phyloP scores from a whole-genome alignment of 331 rosid genomes.

The Stylosanthes scabra region DNA sequence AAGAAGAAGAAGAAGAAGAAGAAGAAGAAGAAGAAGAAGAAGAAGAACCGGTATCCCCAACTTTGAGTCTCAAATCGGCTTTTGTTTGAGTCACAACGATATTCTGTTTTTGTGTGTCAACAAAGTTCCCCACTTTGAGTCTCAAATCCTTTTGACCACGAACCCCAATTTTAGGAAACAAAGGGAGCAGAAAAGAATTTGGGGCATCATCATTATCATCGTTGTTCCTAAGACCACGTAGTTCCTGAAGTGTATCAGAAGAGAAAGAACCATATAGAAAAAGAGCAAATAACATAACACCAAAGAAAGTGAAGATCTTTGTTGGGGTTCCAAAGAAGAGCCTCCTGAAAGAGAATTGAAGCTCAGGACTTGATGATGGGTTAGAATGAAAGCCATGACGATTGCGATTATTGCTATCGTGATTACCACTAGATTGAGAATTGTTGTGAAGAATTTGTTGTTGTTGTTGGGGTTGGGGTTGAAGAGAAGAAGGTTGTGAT shows the following conservation, averaged over 20 bases:
- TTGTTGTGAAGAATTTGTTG: no score
- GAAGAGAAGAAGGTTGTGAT: conserved; percentile 8
- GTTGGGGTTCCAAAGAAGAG: conserved; percentile 44
- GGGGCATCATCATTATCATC: conserved; percentile 47
- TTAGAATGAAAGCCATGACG: conserved; percentile 17
- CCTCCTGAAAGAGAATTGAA: conserved; percentile 38
- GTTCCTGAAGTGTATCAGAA: conserved; percentile 46
- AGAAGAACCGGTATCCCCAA: conserved; percentile 43
- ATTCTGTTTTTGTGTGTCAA: conserved; percentile 42
- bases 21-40: no score
- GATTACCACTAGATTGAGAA: not conserved
- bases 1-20: no score
- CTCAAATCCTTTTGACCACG: conserved; percentile 50
- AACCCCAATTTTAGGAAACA: conserved; percentile 53
- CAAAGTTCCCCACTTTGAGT: conserved; percentile 61
- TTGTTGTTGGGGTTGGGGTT: conserved; percentile 27
- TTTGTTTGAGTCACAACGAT: conserved; percentile 33
- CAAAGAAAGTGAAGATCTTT: conserved; percentile 53
- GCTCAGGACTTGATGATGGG: conserved; percentile 43
- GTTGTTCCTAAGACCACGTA: conserved; percentile 44
- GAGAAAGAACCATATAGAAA: conserved; percentile 54
- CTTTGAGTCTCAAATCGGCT: conserved; percentile 36
- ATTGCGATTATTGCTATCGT: not conserved
- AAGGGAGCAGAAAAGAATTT: conserved; percentile 56
- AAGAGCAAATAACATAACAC: conserved; percentile 58